Percentiles rank a stretch among this genome's conserved stretches.
These are phyloP conservation scores for Stentor coeruleus DNA, from an alignment of 73 alveolate genomes.

Conservation along the genomic window DNA sequence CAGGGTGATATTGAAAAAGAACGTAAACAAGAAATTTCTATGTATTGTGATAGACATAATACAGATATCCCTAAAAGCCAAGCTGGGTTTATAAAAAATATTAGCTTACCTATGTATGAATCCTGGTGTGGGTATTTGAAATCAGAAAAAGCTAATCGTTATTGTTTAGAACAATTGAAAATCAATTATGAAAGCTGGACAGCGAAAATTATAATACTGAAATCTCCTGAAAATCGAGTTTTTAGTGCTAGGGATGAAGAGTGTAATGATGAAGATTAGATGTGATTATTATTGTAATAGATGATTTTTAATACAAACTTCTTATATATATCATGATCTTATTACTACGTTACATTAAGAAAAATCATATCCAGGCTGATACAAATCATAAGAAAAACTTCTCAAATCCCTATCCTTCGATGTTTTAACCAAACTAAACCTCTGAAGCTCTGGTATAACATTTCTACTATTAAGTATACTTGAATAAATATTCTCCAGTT, in stretches of 20 bases:
- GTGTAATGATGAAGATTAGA: background rate
- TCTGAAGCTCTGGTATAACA: too few species aligned
- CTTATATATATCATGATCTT: too few species aligned
- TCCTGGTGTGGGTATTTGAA: background rate
- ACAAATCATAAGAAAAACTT: too few species aligned
- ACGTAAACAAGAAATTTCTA: conserved; percentile 3
- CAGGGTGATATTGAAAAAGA: conserved; percentile 43
- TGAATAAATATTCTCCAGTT: too few species aligned
- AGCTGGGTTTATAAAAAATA: conserved; percentile 9
- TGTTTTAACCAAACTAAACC: too few species aligned
- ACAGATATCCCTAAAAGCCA: conserved; percentile 17
- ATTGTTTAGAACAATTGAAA: conserved; percentile 5
- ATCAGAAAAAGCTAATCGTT: background rate
- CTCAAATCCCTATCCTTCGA: too few species aligned
- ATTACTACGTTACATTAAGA: too few species aligned
- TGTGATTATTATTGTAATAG: background rate
- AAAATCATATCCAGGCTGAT: too few species aligned
- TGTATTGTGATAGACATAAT: conserved; percentile 5
- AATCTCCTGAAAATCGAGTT: too few species aligned
- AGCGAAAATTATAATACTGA: background rate
- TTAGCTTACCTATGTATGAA: conserved; percentile 8
- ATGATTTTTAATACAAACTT: background rate
- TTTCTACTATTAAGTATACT: too few species aligned
- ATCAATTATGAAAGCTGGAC: conserved; percentile 17
- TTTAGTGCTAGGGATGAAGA: background rate